Conservation (phyloP, 805 yeast genomes). For the Schwanniomyces yamadae region DNA sequence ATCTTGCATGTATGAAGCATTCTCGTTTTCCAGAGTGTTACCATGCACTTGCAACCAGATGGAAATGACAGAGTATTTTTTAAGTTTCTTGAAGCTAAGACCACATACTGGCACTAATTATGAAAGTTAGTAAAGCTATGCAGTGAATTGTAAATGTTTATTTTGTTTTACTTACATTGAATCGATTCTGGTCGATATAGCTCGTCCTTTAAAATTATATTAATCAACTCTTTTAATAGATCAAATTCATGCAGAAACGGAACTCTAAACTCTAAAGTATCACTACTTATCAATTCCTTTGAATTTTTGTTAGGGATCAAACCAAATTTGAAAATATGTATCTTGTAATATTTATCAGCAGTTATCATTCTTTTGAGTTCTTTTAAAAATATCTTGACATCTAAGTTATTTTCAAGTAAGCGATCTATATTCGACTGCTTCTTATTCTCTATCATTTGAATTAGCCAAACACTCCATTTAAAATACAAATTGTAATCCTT, state of each 20-base stretch:
- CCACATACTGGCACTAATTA: slow-evolving; percentile 16
- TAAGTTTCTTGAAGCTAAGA: slow-evolving; percentile 8
- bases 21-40: background rate
- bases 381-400: slow-evolving; percentile 8
- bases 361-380: slow-evolving; percentile 5
- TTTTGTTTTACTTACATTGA: slow-evolving; percentile 8
- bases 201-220: slow-evolving; percentile 12
- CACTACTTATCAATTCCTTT: slow-evolving; percentile 12
- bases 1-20: slow-evolving; percentile 3
- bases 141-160: too few relatives aligned
- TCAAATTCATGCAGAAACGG: slow-evolving; percentile 9
- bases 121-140: slow-evolving; percentile 4
- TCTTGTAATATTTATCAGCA: slow-evolving; percentile 6
- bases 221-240: slow-evolving; percentile 8
- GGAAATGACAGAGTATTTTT: slow-evolving; percentile 13
- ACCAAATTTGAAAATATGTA: slow-evolving; percentile 16
- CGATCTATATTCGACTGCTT: slow-evolving; percentile 7
- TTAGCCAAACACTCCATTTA: slow-evolving; percentile 18
- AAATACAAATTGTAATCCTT: slow-evolving; percentile 16
- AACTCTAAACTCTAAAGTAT: slow-evolving; percentile 17
- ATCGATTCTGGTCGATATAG: slow-evolving; percentile 10
- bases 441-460: slow-evolving; percentile 2
- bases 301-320: slow-evolving; percentile 13
- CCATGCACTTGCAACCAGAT: slow-evolving; percentile 15
- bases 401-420: slow-evolving; percentile 13